Evolutionary conservation across 169 alveolate genomes (phyloP).

Genomic region (Eimeria maxima): DNA sequence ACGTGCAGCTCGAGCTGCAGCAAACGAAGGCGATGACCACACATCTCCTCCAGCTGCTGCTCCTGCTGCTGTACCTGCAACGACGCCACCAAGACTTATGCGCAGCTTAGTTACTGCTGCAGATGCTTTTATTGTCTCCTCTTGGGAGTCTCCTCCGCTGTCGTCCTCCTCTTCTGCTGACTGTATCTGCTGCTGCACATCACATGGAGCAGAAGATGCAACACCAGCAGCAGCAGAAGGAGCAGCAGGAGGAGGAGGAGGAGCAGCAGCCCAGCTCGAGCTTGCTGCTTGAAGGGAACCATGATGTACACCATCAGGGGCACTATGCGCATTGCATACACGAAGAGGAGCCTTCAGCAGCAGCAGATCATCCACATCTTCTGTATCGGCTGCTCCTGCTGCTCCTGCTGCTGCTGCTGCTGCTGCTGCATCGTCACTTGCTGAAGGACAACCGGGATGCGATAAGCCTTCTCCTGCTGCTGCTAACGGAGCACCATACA

Average conservation of each 20-base stretch:
- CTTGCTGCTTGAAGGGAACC: background rate
- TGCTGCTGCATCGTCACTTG: too few species aligned
- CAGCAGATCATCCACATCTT: constrained; percentile 4
- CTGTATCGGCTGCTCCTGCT: too few species aligned
- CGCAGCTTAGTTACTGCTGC: background rate
- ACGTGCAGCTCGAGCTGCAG: too few species aligned
- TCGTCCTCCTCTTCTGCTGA: background rate
- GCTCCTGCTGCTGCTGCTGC: too few species aligned
- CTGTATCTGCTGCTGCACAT: background rate
- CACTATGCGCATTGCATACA: background rate
- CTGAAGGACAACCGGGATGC: too few species aligned
- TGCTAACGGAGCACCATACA: background rate
- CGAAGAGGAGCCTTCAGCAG: constrained; percentile 47
- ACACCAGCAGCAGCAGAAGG: background rate
- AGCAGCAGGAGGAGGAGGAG: background rate
- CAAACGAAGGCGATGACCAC: too few species aligned
- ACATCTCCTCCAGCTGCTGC: too few species aligned
- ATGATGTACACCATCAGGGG: background rate
- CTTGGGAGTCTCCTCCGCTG: too few species aligned
- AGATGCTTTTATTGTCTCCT: background rate
- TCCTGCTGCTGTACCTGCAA: background rate
- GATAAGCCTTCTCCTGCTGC: background rate
- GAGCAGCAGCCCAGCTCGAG: background rate
- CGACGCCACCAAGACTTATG: background rate
- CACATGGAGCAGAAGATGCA: background rate